Evolutionary conservation across 495 filamentous ascomycete genomes (phyloP).

Genomic region (Pseudevernia furfuracea): DNA sequence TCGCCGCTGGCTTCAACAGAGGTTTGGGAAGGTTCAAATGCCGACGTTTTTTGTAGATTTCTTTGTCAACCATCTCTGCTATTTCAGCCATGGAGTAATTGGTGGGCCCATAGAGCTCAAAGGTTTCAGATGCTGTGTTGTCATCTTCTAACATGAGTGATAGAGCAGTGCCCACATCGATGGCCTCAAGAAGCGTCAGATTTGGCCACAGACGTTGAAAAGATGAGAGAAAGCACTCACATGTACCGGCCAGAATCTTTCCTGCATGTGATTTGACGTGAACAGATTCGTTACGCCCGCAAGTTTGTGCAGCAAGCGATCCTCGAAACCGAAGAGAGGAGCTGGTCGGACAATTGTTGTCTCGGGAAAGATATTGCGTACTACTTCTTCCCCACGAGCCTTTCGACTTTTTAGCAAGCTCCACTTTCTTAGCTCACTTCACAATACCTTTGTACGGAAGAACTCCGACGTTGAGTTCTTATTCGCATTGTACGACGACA

Average conservation of each 20-base stretch:
- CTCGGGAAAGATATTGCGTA: constrained; percentile 87
- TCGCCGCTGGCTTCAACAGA: constrained; percentile 62
- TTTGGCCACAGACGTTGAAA: neutral
- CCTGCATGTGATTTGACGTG: constrained; percentile 85
- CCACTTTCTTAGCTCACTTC: constrained; percentile 1
- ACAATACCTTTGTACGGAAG: constrained; percentile 75
- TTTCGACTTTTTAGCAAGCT: constrained; percentile 30
- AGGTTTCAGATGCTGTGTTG: constrained; percentile 81
- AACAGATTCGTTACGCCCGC: constrained; percentile 71
- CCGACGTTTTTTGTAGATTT: constrained; percentile 81
- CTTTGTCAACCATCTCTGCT: constrained; percentile 75
- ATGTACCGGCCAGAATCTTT: constrained; percentile 88
- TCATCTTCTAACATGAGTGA: constrained; percentile 87
- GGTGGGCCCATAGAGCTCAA: constrained; percentile 88
- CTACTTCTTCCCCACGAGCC: constrained; percentile 75
- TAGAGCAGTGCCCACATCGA: constrained; percentile 81
- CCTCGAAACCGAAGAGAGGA: constrained; percentile 90
- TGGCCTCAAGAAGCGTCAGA: constrained; percentile 46
- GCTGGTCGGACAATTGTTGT: constrained; percentile 95
- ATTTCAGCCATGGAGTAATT: constrained; percentile 88
- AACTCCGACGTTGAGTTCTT: constrained; percentile 74
- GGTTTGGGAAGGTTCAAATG: constrained; percentile 88
- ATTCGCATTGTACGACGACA: constrained; percentile 90
- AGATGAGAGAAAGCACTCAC: constrained; percentile 43
- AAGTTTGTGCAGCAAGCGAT: constrained; percentile 80